Evolutionary conservation across 257 asterid genomes (phyloP), one percentile per base, ranked within the genome.

Genomic region (Capsicum baccatum): DNA sequence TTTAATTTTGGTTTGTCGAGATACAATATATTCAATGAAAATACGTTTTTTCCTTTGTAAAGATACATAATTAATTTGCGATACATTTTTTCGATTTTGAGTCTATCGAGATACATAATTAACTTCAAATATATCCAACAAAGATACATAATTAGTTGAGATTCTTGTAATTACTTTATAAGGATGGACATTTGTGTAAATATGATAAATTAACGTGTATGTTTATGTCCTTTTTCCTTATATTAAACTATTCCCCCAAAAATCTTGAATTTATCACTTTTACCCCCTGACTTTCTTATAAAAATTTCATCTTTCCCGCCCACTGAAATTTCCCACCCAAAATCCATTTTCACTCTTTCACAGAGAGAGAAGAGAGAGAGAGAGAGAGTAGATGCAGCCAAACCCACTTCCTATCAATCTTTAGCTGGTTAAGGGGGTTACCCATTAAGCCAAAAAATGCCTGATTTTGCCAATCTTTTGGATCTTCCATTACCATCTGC

Each of bases 401-500:
- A 66, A 33, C 37, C 52, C 39, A 84, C 86, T 47, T 56, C 54
- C 6, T 73, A 48, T 73, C 59, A 73, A 48, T 74, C 57, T 74
- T 33, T 74, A 74, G 78, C 39, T 35, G 59, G 54, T 54, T 54
- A 17, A 35, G 50, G 60, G 63, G 58, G 62, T 57, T 42, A 42
- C 55, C 55, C 54, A 69, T 42, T 42, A 19, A 69, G 9, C 79
- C 9, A 1, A 78, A 79, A 78, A 54, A 91, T 91, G 94, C 94
- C 94, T 63, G 89, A 87, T 86, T 90, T 90, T 6, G 88, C 81
- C 81, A 85, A 87, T 82, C 85, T 80, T 86, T 63, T 83, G 48
- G 85, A 67, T 79, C 69, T 88, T 9, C 84, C 80, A 0, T 68
- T 85, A 50, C 79, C 88, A 35, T 48, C 87, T 60, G 19, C 84